Conservation (phyloP, 805 yeast genomes). For the Huiozyma naganishii region DNA sequence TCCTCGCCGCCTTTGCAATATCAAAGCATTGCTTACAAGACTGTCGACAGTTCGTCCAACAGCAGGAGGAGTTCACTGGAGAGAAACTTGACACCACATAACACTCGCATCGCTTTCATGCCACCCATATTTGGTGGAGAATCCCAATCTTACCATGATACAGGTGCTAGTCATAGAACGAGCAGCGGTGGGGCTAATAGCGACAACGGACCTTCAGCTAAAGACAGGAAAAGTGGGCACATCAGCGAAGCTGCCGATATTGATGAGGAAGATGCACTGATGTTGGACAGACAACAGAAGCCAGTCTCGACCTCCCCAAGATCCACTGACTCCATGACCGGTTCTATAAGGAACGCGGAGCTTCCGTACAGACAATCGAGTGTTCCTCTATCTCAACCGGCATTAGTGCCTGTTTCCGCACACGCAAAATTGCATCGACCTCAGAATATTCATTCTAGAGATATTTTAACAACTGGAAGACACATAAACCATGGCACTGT, state of each 20-base stretch:
- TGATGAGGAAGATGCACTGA: not conserved
- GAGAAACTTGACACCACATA: not conserved
- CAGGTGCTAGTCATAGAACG: not conserved
- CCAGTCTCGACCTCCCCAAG: constrained; percentile 16
- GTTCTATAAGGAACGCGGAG: constrained; percentile 15
- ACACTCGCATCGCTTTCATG: not conserved
- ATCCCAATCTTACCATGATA: constrained; percentile 1
- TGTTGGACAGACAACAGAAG: not conserved
- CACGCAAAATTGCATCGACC: constrained; percentile 27
- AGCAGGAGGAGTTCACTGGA: constrained; percentile 12
- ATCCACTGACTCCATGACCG: constrained; percentile 21
- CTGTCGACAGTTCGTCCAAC: constrained; percentile 2
- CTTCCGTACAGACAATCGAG: constrained; percentile 18
- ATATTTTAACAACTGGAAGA: constrained; percentile 8
- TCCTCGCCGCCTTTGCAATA: not conserved
- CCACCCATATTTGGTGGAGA: constrained; percentile 6
- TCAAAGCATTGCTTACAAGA: not conserved
- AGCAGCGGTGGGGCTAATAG: constrained; percentile 2
- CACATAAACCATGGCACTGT: not conserved
- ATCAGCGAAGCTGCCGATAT: constrained; percentile 16
- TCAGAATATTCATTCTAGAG: constrained; percentile 9
- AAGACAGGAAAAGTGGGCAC: not conserved
- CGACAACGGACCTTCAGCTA: not conserved
- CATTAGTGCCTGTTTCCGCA: constrained; percentile 23
- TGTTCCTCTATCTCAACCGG: constrained; percentile 24